Percentiles rank a stretch among this genome's conserved stretches.
Conservation (phyloP, 1,284 basidiomycete species). For the Phenoliferia sp. region DNA sequence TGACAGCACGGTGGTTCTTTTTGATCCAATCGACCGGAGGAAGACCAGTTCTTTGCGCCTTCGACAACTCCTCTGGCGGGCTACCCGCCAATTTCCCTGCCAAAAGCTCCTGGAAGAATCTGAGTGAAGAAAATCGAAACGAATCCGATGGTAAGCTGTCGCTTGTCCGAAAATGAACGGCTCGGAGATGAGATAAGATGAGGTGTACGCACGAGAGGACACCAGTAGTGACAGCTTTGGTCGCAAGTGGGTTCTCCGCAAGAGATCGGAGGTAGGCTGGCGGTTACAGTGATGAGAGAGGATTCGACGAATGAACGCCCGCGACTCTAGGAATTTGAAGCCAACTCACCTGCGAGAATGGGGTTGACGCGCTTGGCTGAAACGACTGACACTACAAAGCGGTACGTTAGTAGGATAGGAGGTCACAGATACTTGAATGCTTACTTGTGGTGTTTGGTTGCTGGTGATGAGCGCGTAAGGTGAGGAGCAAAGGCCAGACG, state of each 20-base stretch:
- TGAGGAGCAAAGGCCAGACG: no score
- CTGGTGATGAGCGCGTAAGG: no score
- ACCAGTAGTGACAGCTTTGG: constrained; percentile 33
- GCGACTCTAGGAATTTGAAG: neutral
- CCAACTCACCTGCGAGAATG: neutral
- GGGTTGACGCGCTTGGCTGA: neutral
- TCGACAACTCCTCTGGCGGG: constrained; percentile 22
- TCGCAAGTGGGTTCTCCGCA: constrained; percentile 32
- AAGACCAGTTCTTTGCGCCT: constrained; percentile 34
- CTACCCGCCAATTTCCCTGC: constrained; percentile 21
- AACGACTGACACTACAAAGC: neutral
- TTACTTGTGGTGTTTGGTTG: no score
- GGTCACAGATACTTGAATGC: no score
- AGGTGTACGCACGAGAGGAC: constrained; percentile 13
- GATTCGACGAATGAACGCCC: neutral
- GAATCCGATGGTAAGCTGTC: neutral
- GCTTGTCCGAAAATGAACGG: neutral
- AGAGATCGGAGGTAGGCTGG: constrained; percentile 28
- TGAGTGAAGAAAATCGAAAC: neutral
- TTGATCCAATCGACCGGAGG: constrained; percentile 33
- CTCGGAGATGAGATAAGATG: neutral
- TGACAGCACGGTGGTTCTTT: constrained; percentile 36
- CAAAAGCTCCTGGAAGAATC: constrained; percentile 22
- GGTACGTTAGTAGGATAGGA: neutral
- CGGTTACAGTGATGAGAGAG: neutral